These are phyloP conservation scores for Lactifluus echinatus DNA, from an alignment of 768 basidiomycete genomes.

Conservation along the genomic window DNA sequence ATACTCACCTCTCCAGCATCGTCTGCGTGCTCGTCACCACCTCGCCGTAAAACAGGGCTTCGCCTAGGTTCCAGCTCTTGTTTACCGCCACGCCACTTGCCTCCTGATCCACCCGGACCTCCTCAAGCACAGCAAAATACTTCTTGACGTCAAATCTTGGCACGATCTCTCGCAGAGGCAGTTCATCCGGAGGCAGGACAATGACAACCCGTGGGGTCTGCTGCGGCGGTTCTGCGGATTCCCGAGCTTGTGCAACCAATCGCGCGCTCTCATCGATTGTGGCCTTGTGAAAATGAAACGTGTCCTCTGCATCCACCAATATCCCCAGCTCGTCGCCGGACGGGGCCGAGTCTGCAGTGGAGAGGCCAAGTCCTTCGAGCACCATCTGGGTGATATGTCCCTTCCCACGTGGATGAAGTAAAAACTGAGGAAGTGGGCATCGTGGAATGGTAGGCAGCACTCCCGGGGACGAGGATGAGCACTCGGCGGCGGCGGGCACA, in stretches of 20 bases:
- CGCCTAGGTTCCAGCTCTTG: conserved; percentile 52
- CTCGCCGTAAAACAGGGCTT: conserved; percentile 78
- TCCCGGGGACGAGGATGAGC: background rate
- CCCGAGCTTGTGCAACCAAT: conserved; percentile 26
- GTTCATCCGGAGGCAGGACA: conserved; percentile 37
- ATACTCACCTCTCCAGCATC: conserved; percentile 78
- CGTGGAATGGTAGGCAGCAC: conserved; percentile 31
- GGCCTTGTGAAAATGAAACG: conserved; percentile 47
- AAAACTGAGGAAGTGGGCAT: conserved; percentile 47
- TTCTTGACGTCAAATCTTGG: conserved; percentile 62
- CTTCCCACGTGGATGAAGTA: conserved; percentile 39
- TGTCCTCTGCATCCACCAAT: conserved; percentile 61
- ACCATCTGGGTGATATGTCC: conserved; percentile 34
- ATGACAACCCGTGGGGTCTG: conserved; percentile 30
- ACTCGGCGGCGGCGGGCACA: conserved; percentile 23
- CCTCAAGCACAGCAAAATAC: conserved; percentile 50
- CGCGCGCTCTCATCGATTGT: conserved; percentile 25
- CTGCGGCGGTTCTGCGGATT: conserved; percentile 32
- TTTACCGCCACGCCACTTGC: conserved; percentile 11
- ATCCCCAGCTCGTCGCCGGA: conserved; percentile 25
- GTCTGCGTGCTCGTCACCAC: conserved; percentile 92
- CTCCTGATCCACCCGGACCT: conserved; percentile 27
- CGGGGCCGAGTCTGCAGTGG: conserved; percentile 16
- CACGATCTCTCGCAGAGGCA: conserved; percentile 45
- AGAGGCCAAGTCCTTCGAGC: conserved; percentile 29